Base-by-base conservation (phyloP, 495 filamentous ascomycete species). In the Aspergillus hancockii region DNA sequence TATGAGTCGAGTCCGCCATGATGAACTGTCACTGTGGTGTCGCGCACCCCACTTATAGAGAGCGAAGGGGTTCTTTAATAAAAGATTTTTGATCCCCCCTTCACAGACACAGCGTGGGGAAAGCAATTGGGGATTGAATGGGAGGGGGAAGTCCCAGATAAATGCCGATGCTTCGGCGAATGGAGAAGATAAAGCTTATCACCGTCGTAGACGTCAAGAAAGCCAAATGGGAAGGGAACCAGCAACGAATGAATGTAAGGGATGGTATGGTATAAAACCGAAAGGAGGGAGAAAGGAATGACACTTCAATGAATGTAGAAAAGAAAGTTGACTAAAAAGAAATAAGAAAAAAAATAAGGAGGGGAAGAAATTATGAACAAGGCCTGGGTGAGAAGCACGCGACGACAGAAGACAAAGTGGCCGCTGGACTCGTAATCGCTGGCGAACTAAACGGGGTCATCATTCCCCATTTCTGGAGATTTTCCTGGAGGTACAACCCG, bases 1-100 rank as follows among this genome's bases (percentile, higher is more conserved):
- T 69, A 54, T 69, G 65, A 32, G 55, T 19, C 34, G 71, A 69
- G 36, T 57, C 59, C 34, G 63, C 47, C 70, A 78, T 75, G 36
- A 53, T 55, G 59, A 57, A 28, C 28, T 25, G 14, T 57, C n/a
- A 41, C 45, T 47, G 58, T 60, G 62, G 46, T 18, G 14, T 38
- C 51, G 50, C 52, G 47, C n/a, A n/a, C n/a, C 55, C 60, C 19
- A 34, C 3, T 19, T 46, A 9, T 52, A 22, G 9, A 12, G 4
- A 16, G 22, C n/a, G n/a, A n/a, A n/a, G 25, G 4, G 6, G 12
- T 10, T 1, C 8, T 46, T 49, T 22, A 31, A 49, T 58, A n/a
- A n/a, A n/a, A n/a, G n/a, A n/a, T n/a, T n/a, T n/a, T n/a, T n/a
- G n/a, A n/a, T n/a, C n/a, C n/a, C 16, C 43, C 43, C 19, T 22